phyloP scores from a whole-genome alignment of 1,284 basidiomycete species.

The Retiboletus flavoniger region DNA sequence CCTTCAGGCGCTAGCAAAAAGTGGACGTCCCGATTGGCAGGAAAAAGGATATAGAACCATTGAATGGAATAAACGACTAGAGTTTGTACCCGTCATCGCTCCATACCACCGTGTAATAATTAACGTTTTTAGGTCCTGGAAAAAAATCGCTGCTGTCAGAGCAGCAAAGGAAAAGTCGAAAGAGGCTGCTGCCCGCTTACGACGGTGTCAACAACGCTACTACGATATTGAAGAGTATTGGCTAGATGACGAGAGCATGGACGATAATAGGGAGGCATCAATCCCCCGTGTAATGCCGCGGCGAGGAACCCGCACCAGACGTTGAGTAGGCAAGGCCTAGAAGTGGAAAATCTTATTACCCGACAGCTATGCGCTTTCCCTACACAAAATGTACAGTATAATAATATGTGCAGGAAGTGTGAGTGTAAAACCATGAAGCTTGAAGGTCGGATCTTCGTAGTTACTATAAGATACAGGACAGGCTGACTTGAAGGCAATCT shows the following conservation, averaged over 20 bases:
- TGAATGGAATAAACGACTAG: conserved; percentile 47
- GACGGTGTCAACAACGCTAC: conserved; percentile 15
- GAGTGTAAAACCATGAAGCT: neutral
- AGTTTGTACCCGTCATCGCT: conserved; percentile 36
- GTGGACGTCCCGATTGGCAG: conserved; percentile 46
- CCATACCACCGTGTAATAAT: neutral
- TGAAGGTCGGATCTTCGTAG: neutral
- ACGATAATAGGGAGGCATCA: conserved; percentile 1
- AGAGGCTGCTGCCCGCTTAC: conserved; percentile 8
- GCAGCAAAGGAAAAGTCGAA: conserved; percentile 20
- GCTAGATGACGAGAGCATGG: conserved; percentile 4
- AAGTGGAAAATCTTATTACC: neutral
- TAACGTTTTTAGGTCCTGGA: conserved; percentile 30
- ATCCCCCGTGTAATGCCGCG: conserved; percentile 10
- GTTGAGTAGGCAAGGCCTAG: conserved; percentile 1
- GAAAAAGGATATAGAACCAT: conserved; percentile 40
- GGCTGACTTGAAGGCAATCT: neutral
- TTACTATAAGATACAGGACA: neutral
- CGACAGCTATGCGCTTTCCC: neutral
- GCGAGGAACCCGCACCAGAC: conserved; percentile 19
- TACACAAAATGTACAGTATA: conserved; percentile 2
- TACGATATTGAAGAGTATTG: conserved; percentile 15
- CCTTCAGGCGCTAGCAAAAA: conserved; percentile 39
- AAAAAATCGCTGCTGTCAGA: conserved; percentile 11
- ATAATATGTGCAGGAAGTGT: neutral